Percentiles rank a stretch among this genome's conserved stretches.
These are phyloP conservation scores for Epichloe elymi DNA, from an alignment of 2,329 filamentous ascomycete species.

Conservation along the genomic window DNA sequence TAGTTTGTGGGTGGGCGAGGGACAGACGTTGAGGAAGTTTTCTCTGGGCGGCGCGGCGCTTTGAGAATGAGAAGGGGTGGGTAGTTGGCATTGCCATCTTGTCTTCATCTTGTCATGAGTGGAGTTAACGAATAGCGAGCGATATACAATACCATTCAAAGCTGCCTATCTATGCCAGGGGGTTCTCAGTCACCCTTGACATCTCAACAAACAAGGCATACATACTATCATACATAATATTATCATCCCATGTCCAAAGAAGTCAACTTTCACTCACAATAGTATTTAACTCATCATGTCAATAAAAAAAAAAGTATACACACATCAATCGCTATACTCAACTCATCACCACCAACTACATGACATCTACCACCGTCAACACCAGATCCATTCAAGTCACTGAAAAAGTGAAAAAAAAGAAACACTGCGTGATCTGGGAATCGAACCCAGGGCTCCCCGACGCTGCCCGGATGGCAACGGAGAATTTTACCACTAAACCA, in stretches of 20 bases:
- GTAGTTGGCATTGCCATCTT: too few relatives aligned
- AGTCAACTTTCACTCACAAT: neutral
- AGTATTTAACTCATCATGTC: neutral
- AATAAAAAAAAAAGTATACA: too few relatives aligned
- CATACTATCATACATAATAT: too few relatives aligned
- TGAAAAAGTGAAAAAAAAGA: neutral
- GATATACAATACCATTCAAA: too few relatives aligned
- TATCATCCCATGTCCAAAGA: too few relatives aligned
- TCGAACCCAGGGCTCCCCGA: conserved; percentile 22
- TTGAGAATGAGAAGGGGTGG: conserved; percentile 19
- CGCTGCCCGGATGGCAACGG: conserved; percentile 16
- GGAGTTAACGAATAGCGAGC: too few relatives aligned
- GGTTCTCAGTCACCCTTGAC: too few relatives aligned
- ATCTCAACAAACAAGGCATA: too few relatives aligned
- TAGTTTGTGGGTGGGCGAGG: conserved; percentile 34
- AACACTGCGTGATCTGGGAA: conserved; percentile 18
- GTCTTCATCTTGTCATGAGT: too few relatives aligned
- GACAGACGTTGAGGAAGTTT: conserved; percentile 26
- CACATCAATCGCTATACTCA: neutral
- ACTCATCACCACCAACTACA: neutral
- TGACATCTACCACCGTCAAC: too few relatives aligned
- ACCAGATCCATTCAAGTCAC: neutral
- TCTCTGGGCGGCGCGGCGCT: conserved; percentile 24
- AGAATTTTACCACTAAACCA: conserved; percentile 19
- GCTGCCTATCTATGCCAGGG: too few relatives aligned